Evolutionary conservation across 495 filamentous ascomycete genomes (phyloP), one percentile per base, ranked within the genome.

Genomic region (Xylaria curta): DNA sequence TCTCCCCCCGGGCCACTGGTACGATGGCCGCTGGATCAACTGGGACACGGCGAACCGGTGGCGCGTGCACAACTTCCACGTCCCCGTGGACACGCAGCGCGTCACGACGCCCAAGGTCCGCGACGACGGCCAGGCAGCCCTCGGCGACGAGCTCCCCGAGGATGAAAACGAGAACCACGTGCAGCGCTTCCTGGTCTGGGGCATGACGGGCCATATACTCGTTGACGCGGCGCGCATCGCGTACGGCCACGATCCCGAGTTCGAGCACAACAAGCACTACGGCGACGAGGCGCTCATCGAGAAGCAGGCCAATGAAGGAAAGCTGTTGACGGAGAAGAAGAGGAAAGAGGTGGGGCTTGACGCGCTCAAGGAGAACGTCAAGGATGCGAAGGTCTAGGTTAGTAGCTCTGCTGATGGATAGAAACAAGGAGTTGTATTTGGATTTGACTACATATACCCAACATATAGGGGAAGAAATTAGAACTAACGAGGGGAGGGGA

Each of bases 41-140:
- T 93, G 87, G 87, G 84, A 91, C 74, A 87, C 86, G 59, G 80
- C 7, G 17, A 3, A 78, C 47, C 82, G 78, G 56, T 94, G 91
- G 92, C 84, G 88, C 75, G 91, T 96, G 88, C 94, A 98, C 76
- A 93, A 95, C 79, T 98, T 97, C 84, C 91, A 91, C 81, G 93
- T 97, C 15, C 93, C 93, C 0, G 85, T 93, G 40, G 83, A 79
- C 69, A 86, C 88, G 68, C 86, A 89, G 78, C 84, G 78, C 10
- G 88, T 93, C 24, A 84, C 89, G 31, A 89, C 86, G 73, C 89
- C 90, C 7, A 83, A 81, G 53, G 49, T 74, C 9, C 73, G 77
- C 36, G 76, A 76, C 12, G 78, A 73, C 56, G 78, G 76, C 21
- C 75, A 79, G 53, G 79, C 74, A 0, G 76, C 78, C 17, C 70